Evolutionary conservation across 345 rosid genomes (phyloP), one percentile per base, ranked within the genome.

Genomic region (Passiflora organensis): DNA sequence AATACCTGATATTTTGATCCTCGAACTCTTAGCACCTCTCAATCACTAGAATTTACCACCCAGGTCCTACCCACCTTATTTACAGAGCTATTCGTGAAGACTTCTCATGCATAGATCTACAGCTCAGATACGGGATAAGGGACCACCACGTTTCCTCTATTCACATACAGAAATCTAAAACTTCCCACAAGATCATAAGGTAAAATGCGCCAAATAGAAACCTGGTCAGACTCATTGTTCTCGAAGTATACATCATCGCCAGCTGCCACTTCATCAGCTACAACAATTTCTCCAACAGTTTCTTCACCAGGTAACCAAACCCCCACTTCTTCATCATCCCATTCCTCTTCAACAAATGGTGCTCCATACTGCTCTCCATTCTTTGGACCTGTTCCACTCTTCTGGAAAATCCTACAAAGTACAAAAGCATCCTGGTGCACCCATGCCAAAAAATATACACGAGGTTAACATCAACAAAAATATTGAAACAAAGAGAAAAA

Each of bases 341-440:
- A 91, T 53, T 91, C 98, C 67, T 91, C 95, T 60, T 91, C 98
- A 60, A 88, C 60, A 63, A 86, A 91, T 0, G 98, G 98, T 16
- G 98, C 98, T 28, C 98, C 98, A 56, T 91, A 88, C 68, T 88
- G 84, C 71, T 93, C 99, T 22, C 99, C 99, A 39, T 84, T 93
- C 76, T 86, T 93, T 0, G 99, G 99, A 44, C 98, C 98, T 5
- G 98, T 59, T 32, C 98, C 98, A 56, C 98, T 91, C 79, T 91
- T 91, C 59, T 82, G 93, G 53, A 91, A 88, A 48, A 91, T 80
- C 84, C 95, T 84, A 70, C 95, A 88, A 32, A 91, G 69, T 56
- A 93, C 99, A 77, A 72, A 86, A 0, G 86, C 79, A 72, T 81
- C 96, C 99, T 93, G 51, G 60, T 59, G 70, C 59, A 61, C 71